phyloP scores from a whole-genome alignment of 1,284 basidiomycete genomes.

The Wallemia hederae region DNA sequence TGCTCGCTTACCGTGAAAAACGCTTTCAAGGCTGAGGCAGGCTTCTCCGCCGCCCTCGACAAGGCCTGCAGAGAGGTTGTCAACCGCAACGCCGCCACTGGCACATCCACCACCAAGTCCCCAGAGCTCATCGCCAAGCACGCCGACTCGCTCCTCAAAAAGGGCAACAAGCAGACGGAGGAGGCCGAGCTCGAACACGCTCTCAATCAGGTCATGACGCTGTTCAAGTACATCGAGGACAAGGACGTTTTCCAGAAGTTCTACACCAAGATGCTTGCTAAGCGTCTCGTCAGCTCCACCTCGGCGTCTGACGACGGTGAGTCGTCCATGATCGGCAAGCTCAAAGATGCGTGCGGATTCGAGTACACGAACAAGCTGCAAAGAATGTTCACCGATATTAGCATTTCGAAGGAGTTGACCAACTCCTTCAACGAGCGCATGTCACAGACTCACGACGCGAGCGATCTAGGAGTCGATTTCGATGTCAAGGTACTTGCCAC shows the following conservation, averaged over 20 bases:
- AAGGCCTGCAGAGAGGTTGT: conserved; percentile 81
- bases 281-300: conserved; percentile 68
- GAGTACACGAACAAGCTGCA: conserved; percentile 96
- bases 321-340: conserved; percentile 90
- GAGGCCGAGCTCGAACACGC: conserved; percentile 70
- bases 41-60: conserved; percentile 81
- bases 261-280: conserved; percentile 87
- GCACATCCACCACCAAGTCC: conserved; percentile 30
- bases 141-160: conserved; percentile 63
- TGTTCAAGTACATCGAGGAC: conserved; percentile 98
- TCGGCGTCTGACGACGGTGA: conserved; percentile 94
- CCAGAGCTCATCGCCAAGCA: conserved; percentile 88
- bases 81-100: conserved; percentile 70
- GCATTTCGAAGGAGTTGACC: conserved; percentile 78
- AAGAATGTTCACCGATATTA: conserved; percentile 97
- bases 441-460: conserved; percentile 38
- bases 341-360: conserved; percentile 95
- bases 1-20: conserved; percentile 68
- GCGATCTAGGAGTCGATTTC: conserved; percentile 47
- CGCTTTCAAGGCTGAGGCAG: conserved; percentile 77
- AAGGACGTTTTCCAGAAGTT: conserved; percentile 99
- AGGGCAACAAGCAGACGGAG: conserved; percentile 77
- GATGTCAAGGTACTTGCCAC: conserved; percentile 79
- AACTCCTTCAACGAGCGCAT: conserved; percentile 90
- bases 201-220: conserved; percentile 73